Evolutionary conservation across 805 yeast genomes (phyloP).

Genomic region (Metschnikowia kunwiensis): DNA sequence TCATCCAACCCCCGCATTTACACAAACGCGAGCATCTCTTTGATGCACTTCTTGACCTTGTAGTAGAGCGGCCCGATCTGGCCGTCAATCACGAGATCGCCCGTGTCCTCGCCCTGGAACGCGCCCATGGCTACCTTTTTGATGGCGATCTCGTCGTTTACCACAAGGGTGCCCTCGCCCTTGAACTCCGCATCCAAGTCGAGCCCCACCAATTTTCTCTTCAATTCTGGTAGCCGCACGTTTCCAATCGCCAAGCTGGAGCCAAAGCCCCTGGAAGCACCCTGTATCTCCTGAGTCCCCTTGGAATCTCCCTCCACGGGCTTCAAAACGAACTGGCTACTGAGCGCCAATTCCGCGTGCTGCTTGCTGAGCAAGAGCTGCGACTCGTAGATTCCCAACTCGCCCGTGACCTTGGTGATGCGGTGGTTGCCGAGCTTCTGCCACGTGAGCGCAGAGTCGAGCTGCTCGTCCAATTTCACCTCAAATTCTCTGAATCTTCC

Average conservation of each 20-base stretch:
- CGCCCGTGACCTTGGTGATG: constrained; percentile 80
- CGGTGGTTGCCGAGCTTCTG: constrained; percentile 78
- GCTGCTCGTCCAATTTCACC: constrained; percentile 62
- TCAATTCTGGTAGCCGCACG: constrained; percentile 75
- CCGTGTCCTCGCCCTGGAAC: constrained; percentile 53
- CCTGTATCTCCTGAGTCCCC: neutral
- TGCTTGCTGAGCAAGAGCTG: constrained; percentile 6
- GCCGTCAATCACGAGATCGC: constrained; percentile 86
- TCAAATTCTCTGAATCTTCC: constrained; percentile 45
- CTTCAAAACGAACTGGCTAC: constrained; percentile 13
- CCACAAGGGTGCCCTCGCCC: constrained; percentile 89
- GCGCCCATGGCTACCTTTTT: constrained; percentile 53
- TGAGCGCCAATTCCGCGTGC: constrained; percentile 2
- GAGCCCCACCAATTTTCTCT: constrained; percentile 52
- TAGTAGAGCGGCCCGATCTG: constrained; percentile 71
- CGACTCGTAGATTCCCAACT: constrained; percentile 32
- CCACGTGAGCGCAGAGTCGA: constrained; percentile 70
- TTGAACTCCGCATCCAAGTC: constrained; percentile 81
- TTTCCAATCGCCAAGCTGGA: constrained; percentile 74
- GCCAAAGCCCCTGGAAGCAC: constrained; percentile 4
- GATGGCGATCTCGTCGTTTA: constrained; percentile 73
- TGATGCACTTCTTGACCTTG: constrained; percentile 66
- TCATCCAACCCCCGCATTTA: constrained; percentile 21
- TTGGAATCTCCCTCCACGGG: constrained; percentile 1
- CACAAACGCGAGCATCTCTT: constrained; percentile 72